Base-by-base conservation (phyloP, 2,329 filamentous ascomycete species). In the Cordyceps cicadae region DNA sequence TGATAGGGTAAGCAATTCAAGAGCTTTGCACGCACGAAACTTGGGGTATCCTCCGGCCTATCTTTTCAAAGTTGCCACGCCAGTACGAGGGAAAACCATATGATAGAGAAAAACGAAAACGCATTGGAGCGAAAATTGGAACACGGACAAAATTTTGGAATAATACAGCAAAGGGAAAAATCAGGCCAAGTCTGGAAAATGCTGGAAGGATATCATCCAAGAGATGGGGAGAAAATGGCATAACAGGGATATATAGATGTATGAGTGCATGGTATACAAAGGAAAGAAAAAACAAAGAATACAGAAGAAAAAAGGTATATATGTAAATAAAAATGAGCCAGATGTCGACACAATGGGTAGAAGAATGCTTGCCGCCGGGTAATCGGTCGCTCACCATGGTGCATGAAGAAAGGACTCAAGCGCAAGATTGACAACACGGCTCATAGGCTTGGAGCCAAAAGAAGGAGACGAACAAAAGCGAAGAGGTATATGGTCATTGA, bases 11-110 rank as follows among this genome's bases (percentile, higher is more conserved):
- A n/a, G 29, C 48, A 53, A 39, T 48, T 34, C 49, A 34, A 45
- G 17, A 45, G 12, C 29, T 58, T n/a, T 59, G 56, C 39, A 26
- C 39, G 39, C 34, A 34, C 56, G n/a, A 59, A n/a, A 46, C n/a
- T 52, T 54, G 49, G 49, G 57, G 57, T 59, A 59, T 59, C 49
- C 50, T 59, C 50, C 57, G 39, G 37, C 45, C 39, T 46, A 59
- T 46, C 57, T 59, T 48, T 43, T 32, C 29, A 46, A 29, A 19
- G 2, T 26, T 29, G 45, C 19, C 54, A 46, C 53, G 39, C 53
- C 34, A 39, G 12, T 43, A 54, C 53, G 29, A 48, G 15, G n/a
- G 17, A 11, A 24, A 39, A 39, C 24, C 2, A 24, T 39, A 8
- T n/a, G 11, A 14, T 37, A 43, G 29, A 43, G 4, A 43, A 43